Evolutionary conservation across 257 asterid genomes (phyloP).

Genomic region (Mentha longifolia): DNA sequence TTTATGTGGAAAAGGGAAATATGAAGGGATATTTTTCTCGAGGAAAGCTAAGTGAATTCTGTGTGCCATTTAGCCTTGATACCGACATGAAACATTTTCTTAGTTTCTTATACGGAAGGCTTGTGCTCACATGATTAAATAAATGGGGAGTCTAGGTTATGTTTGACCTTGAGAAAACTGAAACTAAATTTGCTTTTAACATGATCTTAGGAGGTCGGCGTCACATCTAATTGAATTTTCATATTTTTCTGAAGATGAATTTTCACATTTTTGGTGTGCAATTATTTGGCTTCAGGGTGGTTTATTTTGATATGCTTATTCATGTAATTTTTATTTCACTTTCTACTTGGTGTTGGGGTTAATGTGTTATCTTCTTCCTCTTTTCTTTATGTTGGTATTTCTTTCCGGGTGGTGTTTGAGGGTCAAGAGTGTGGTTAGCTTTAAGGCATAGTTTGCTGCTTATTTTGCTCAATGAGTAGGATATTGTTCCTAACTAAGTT

Average conservation of each 20-base stretch:
- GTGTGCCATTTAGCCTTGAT: not conserved
- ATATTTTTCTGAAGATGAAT: no score
- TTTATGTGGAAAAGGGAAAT: conserved; percentile 4
- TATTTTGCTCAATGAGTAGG: not conserved
- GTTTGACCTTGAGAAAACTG: not conserved
- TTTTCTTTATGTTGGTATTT: no score
- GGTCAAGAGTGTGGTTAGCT: no score
- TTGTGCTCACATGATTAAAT: not conserved
- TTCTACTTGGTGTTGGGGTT: conserved; percentile 4
- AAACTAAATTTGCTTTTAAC: not conserved
- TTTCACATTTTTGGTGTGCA: not conserved
- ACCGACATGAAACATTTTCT: not conserved
- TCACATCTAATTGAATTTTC: no score
- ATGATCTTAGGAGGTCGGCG: not conserved
- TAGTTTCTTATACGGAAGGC: not conserved
- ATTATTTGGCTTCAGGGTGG: conserved; percentile 8
- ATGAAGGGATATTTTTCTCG: conserved; percentile 1
- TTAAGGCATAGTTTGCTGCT: not conserved
- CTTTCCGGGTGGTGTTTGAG: no score
- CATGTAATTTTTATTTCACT: not conserved
- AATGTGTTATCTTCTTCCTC: not conserved
- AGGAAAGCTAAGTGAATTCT: conserved; percentile 14
- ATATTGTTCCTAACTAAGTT: not conserved
- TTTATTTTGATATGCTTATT: conserved; percentile 11
- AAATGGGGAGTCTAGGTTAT: not conserved